Evolutionary conservation across 108 stramenopile genomes (phyloP).

Genomic region (Skeletonema grethae): DNA sequence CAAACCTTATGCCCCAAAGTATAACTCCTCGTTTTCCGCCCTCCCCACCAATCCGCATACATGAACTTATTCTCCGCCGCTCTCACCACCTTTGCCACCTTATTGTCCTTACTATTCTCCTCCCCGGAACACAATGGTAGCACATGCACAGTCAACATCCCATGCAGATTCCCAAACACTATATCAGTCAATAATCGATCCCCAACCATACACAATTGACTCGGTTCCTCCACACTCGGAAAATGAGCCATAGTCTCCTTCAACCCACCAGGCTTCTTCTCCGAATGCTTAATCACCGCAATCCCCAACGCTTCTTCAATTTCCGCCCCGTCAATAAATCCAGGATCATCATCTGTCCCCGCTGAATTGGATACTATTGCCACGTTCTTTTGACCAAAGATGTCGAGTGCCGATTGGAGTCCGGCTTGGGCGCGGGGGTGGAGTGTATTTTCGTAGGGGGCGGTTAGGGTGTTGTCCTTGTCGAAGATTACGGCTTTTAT

Average conservation of each 20-base stretch:
- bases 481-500: slow-evolving; percentile 86
- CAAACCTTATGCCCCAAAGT: slow-evolving; percentile 65
- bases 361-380: slow-evolving; percentile 94
- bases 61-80: slow-evolving; percentile 71
- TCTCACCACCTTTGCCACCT: slow-evolving; percentile 64
- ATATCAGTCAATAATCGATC: slow-evolving; percentile 94
- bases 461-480: slow-evolving; percentile 96
- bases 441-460: slow-evolving; percentile 80
- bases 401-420: slow-evolving; percentile 63
- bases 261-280: slow-evolving; percentile 92
- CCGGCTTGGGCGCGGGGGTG: slow-evolving; percentile 71
- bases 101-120: slow-evolving; percentile 80
- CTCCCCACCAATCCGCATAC: slow-evolving; percentile 78
- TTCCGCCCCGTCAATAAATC: slow-evolving; percentile 66
- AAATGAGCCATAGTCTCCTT: slow-evolving; percentile 84
- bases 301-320: slow-evolving; percentile 88
- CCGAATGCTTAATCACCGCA: slow-evolving; percentile 84
- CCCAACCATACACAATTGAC: slow-evolving; percentile 87
- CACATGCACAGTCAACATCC: slow-evolving; percentile 93
- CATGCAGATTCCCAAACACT: slow-evolving; percentile 93
- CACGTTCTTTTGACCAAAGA: slow-evolving; percentile 75
- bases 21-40: slow-evolving; percentile 40
- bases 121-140: slow-evolving; percentile 70
- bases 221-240: slow-evolving; percentile 66
- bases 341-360: slow-evolving; percentile 87